phyloP scores from a whole-genome alignment of 495 filamentous ascomycete species.

The Penicillium canescens region DNA sequence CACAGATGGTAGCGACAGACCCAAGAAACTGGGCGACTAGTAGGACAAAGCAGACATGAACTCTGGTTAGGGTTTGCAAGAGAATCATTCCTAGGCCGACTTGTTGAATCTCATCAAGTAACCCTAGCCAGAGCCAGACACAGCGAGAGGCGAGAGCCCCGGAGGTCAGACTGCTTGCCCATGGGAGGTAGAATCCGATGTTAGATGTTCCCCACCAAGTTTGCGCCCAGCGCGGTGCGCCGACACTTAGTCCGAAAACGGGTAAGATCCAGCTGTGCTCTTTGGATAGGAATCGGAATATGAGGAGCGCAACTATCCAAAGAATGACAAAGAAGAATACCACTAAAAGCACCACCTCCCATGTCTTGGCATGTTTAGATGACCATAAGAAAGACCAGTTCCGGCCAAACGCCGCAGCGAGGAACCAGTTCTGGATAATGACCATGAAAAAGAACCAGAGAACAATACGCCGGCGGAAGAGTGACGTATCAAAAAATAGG shows the following conservation, averaged over 20 bases:
- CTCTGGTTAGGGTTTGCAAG: slow-evolving; percentile 60
- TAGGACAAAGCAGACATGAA: slow-evolving; percentile 59
- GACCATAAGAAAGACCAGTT: slow-evolving; percentile 64
- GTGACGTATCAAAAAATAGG: slow-evolving; percentile 34
- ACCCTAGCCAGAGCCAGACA: slow-evolving; percentile 66
- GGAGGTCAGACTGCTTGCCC: slow-evolving; percentile 47
- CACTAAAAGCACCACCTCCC: slow-evolving; percentile 53
- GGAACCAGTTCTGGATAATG: slow-evolving; percentile 68
- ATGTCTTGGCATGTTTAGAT: slow-evolving; percentile 50
- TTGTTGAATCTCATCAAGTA: slow-evolving; percentile 62
- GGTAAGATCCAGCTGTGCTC: slow-evolving; percentile 65
- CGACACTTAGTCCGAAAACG: slow-evolving; percentile 65
- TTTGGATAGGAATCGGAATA: slow-evolving; percentile 51
- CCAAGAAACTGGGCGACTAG: slow-evolving; percentile 58
- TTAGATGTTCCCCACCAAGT: slow-evolving; percentile 62
- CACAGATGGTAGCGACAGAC: slow-evolving; percentile 57
- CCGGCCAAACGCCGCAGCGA: slow-evolving; percentile 60
- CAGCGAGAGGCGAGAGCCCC: slow-evolving; percentile 53
- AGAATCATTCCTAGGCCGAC: slow-evolving; percentile 67
- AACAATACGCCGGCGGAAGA: slow-evolving; percentile 59
- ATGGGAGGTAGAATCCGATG: slow-evolving; percentile 61
- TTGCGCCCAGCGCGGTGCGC: slow-evolving; percentile 64
- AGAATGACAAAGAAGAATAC: slow-evolving; percentile 59
- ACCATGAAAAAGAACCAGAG: slow-evolving; percentile 57
- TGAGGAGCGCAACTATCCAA: slow-evolving; percentile 50